Evolutionary conservation across 106 monocot genomes (phyloP).

Genomic region (Dioscorea alata): DNA sequence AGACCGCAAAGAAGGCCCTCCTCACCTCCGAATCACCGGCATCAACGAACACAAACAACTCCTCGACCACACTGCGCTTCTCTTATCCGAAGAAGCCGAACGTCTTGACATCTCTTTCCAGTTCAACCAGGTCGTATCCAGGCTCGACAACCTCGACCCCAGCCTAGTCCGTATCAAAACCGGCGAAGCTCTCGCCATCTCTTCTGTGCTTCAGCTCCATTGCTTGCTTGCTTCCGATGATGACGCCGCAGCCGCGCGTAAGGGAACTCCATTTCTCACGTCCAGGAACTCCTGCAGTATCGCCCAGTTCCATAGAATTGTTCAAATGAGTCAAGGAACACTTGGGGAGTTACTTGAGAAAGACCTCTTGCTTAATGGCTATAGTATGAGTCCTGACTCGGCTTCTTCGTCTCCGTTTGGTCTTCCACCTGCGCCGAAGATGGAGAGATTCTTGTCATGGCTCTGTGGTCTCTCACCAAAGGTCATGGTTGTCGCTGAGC

Average conservation of each 20-base stretch:
- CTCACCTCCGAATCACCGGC: constrained; percentile 57
- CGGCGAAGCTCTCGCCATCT: constrained; percentile 68
- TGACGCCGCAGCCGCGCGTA: neutral
- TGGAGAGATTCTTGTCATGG: constrained; percentile 40
- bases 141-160: constrained; percentile 34
- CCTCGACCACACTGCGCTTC: constrained; percentile 20
- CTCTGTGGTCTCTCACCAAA: constrained; percentile 63
- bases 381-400: constrained; percentile 31
- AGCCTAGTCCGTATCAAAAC: constrained; percentile 49
- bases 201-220: constrained; percentile 50
- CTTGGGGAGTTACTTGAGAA: constrained; percentile 29
- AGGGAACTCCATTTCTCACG: too few relatives aligned
- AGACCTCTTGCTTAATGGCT: constrained; percentile 15
- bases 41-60: constrained; percentile 38
- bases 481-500: constrained; percentile 72
- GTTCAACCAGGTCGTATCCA: constrained; percentile 40
- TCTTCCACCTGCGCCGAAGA: constrained; percentile 7
- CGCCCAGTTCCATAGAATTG: constrained; percentile 10
- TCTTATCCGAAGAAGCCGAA: constrained; percentile 54
- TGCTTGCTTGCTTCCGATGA: constrained; percentile 34
- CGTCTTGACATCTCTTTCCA: constrained; percentile 65
- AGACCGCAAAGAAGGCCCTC: constrained; percentile 33
- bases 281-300: neutral
- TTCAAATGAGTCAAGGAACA: neutral
- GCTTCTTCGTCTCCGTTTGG: constrained; percentile 16